Base-by-base conservation (phyloP, 495 filamentous ascomycete genomes). In the Aspergillus cavernicola region DNA sequence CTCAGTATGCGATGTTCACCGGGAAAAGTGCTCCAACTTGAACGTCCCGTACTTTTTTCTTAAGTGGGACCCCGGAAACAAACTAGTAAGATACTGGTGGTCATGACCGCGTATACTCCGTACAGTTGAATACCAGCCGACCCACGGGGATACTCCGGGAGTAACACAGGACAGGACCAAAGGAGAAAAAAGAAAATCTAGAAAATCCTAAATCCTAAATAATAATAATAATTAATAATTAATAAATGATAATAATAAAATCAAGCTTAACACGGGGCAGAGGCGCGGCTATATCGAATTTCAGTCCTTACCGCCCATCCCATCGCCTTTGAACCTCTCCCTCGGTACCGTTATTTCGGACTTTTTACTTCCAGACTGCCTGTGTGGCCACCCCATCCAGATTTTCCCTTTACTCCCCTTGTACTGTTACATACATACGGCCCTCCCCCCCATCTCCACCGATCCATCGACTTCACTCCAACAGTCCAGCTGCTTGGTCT, bases 61-160 rank as follows among this genome's bases (percentile, higher is more conserved):
- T 57, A 38, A 38, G 60, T 58, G 54, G 54, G 37, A 59, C 57
- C 56, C 55, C 61, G 59, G 59, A 63, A 64, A 61, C 62, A 62
- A 56, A 55, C 60, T 54, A 56, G 66, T 67, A 65, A 55, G 49
- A 31, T 61, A 63, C 61, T 6, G 35, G 40, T 43, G 36, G 56
- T 61, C 32, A 58, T 57, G 49, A 62, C 56, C 12, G 39, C 20
- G 59, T 65, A 60, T 56, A 50, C n/a, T n/a, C n/a, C n/a, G n/a
- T n/a, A n/a, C n/a, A n/a, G n/a, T n/a, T n/a, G 44, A 50, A 65
- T 67, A 69, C 60, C 57, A 53, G 28, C 9, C 28, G 54, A 56
- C 57, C 58, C 52, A 62, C 60, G 67, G 63, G 58, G 56, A 49
- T 63, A 61, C 59, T 63, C 63, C 64, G 62, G 66, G 61, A 65